These are phyloP conservation scores for Malus domestica DNA, from an alignment of 306 rosid species.

Conservation along the genomic window ASM211411v1 NC_041802.1:25141501-25142000, in stretches of 20 bases:
- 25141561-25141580: too few relatives aligned
- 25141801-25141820: constrained; percentile 6
- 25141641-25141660: neutral
- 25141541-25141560: neutral
- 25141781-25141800: constrained; percentile 22
- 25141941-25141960: neutral
- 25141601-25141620: neutral
- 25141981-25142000: neutral
- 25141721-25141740: too few relatives aligned
- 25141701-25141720: neutral
- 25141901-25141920: neutral
- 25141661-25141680: neutral
- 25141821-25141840: constrained; percentile 4
- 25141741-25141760: neutral
- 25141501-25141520: neutral
- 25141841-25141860: constrained; percentile 3
- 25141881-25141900: neutral
- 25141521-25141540: neutral
- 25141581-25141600: neutral
- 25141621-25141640: neutral
- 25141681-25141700: neutral
- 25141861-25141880: neutral
- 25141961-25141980: neutral
- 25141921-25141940: neutral
- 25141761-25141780: constrained; percentile 15